Conservation (phyloP, 1,139 yeast species). For the Suhomyces bokatorum region DNA sequence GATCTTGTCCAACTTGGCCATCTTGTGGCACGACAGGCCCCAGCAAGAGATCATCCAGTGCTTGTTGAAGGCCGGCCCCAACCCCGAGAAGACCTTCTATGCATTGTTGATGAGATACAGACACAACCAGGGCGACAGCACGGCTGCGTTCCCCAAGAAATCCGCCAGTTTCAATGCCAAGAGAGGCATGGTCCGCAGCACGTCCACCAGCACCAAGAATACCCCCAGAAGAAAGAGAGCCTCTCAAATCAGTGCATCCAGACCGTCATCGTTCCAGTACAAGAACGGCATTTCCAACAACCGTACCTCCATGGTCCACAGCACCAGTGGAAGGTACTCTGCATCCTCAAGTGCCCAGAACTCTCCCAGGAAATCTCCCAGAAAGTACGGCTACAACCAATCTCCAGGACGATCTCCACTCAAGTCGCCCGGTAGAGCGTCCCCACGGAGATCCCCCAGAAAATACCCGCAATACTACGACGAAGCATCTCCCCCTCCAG, state of each 20-base stretch:
- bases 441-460: slow-evolving; percentile 20
- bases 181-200: slow-evolving; percentile 24
- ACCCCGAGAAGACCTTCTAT: slow-evolving; percentile 75
- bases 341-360: slow-evolving; percentile 37
- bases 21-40: slow-evolving; percentile 73
- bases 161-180: slow-evolving; percentile 21
- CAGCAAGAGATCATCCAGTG: slow-evolving; percentile 55
- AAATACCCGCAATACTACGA: slow-evolving; percentile 27
- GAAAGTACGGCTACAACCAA: slow-evolving; percentile 20
- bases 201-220: slow-evolving; percentile 16
- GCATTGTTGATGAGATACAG: slow-evolving; percentile 61
- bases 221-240: slow-evolving; percentile 21
- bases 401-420: slow-evolving; percentile 28
- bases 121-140: slow-evolving; percentile 39
- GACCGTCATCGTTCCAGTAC: slow-evolving; percentile 23
- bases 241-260: slow-evolving; percentile 20
- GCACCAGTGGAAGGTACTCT: slow-evolving; percentile 24
- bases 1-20: slow-evolving; percentile 66
- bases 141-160: slow-evolving; percentile 19
- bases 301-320: slow-evolving; percentile 24
- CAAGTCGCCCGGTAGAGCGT: slow-evolving; percentile 19
- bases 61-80: slow-evolving; percentile 56
- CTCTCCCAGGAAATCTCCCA: slow-evolving; percentile 31
- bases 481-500: slow-evolving; percentile 28
- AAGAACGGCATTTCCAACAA: slow-evolving; percentile 16